Evolutionary conservation across 108 stramenopile species (phyloP).

Genomic region (Parmales sp.): DNA sequence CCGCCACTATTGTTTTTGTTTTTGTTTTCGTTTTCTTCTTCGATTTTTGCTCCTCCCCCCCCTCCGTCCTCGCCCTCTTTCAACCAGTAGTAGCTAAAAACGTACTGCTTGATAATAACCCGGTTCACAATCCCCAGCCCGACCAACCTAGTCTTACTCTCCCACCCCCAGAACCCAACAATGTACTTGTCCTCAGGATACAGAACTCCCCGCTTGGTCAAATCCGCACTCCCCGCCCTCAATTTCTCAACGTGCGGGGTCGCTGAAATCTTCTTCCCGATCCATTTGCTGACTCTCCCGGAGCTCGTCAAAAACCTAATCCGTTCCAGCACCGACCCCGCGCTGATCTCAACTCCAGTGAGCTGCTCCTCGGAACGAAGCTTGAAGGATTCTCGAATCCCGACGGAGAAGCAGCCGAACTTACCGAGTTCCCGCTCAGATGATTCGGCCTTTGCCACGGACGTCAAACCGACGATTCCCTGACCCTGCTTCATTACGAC

Average conservation of each 20-base stretch:
- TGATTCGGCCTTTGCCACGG: background rate
- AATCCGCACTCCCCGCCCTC: background rate
- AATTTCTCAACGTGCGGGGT: background rate
- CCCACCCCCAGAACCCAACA: background rate
- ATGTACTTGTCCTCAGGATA: conserved; percentile 5
- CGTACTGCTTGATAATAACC: conserved; percentile 8
- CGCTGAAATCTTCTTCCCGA: background rate
- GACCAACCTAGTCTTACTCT: background rate
- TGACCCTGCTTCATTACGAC: conserved; percentile 7
- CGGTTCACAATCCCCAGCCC: conserved; percentile 3
- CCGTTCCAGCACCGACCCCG: background rate
- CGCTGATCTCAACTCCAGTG: background rate
- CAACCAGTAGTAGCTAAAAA: conserved; percentile 6
- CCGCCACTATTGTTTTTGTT: background rate
- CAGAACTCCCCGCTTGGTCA: background rate
- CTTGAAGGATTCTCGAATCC: background rate
- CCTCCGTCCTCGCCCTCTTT: background rate
- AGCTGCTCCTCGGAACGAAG: conserved; percentile 1
- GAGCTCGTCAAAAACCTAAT: background rate
- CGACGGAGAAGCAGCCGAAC: conserved; percentile 1
- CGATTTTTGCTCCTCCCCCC: background rate
- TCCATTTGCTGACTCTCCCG: background rate
- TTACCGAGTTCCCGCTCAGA: conserved; percentile 1
- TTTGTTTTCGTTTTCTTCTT: background rate
- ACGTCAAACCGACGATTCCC: conserved; percentile 1